These are phyloP conservation scores for Syzygium malaccense DNA, from an alignment of 441 rosid genomes.

Conservation along the genomic window DNA sequence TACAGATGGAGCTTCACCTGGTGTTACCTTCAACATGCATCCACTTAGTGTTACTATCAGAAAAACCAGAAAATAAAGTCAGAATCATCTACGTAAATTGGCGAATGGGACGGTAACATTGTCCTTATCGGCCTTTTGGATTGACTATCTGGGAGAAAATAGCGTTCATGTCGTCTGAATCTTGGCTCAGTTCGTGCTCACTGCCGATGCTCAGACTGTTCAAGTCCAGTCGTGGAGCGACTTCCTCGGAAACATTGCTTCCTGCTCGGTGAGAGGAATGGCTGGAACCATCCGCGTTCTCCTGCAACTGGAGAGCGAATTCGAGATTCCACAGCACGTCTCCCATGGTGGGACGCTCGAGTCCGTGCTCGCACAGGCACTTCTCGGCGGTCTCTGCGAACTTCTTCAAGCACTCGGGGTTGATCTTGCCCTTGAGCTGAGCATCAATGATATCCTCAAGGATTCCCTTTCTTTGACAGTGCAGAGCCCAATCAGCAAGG, in stretches of 20 bases:
- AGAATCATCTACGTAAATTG: background rate
- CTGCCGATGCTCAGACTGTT: conserved; percentile 16
- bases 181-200: conserved; percentile 11
- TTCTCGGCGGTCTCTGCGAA: conserved; percentile 59
- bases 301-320: conserved; percentile 55
- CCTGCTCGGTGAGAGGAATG: conserved; percentile 4
- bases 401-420: conserved; percentile 46
- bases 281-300: conserved; percentile 26
- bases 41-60: background rate
- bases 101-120: background rate
- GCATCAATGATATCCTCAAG: conserved; percentile 53
- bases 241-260: conserved; percentile 16
- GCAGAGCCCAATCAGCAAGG: conserved; percentile 61
- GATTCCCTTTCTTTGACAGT: conserved; percentile 33
- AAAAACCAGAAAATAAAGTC: background rate
- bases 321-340: conserved; percentile 75
- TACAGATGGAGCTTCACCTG: background rate
- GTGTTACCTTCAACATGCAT: background rate
- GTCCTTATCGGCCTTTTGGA: conserved; percentile 47
- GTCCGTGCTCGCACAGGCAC: conserved; percentile 45
- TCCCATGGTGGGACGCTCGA: conserved; percentile 66
- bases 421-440: conserved; percentile 39
- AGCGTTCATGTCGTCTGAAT: conserved; percentile 9
- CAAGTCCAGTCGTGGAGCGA: background rate
- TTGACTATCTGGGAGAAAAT: conserved; percentile 47